A percentile compares a stretch with the other conserved stretches of the same genome.
Evolutionary conservation across 179 eudicot species (phyloP).

Genomic region (Beta macrorhiza): DNA sequence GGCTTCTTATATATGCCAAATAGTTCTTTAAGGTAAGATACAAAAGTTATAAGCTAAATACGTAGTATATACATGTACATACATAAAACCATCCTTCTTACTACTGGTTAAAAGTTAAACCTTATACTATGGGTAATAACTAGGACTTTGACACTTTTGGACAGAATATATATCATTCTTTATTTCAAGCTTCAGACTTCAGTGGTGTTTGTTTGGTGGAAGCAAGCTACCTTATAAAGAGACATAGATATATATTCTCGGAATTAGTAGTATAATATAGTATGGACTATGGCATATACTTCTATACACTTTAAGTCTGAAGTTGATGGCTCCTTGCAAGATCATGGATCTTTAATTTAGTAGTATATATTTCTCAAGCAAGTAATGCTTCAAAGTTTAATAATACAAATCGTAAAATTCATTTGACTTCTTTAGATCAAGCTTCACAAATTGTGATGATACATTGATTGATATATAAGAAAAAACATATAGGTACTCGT

Average conservation of each 20-base stretch:
- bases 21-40: not conserved
- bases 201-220: slow-evolving; percentile 35
- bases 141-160: slow-evolving; percentile 17
- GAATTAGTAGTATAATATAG: not conserved
- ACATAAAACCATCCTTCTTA: not conserved
- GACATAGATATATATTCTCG: slow-evolving; percentile 8
- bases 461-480: no score
- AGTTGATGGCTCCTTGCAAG: slow-evolving; percentile 4
- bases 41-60: not conserved
- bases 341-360: not conserved
- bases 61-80: not conserved
- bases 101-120: slow-evolving; percentile 14
- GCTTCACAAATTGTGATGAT: no score
- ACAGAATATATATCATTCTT: not conserved
- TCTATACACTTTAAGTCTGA: not conserved
- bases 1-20: not conserved
- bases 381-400: no score
- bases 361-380: no score
- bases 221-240: slow-evolving; percentile 35
- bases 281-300: not conserved
- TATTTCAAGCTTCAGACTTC: not conserved
- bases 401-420: no score
- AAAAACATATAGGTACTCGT: no score
- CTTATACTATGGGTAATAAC: slow-evolving; percentile 15
- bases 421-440: no score